A percentile compares a stretch with the other conserved stretches of the same genome.
phyloP scores from a whole-genome alignment of 1,284 basidiomycete genomes.

The Thelephora terrestris region DNA sequence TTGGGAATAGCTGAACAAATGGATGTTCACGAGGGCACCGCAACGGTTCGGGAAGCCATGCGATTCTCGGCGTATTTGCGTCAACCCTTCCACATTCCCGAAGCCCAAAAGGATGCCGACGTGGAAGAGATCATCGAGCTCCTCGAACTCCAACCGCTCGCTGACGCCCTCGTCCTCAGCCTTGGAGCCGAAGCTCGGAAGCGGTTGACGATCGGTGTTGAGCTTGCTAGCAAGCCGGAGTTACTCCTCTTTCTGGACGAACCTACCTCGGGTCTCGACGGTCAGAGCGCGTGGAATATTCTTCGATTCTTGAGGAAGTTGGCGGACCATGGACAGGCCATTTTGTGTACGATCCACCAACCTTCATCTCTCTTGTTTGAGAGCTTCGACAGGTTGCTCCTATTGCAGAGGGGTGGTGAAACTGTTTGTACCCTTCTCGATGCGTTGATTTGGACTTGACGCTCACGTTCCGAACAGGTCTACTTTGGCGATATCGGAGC shows the following conservation, averaged over 20 bases:
- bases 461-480: slow-evolving; percentile 22
- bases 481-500: slow-evolving; percentile 76
- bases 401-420: slow-evolving; percentile 58
- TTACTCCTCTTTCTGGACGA: slow-evolving; percentile 70
- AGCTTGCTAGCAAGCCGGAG: slow-evolving; percentile 77
- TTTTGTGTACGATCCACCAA: slow-evolving; percentile 71
- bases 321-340: slow-evolving; percentile 79
- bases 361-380: slow-evolving; percentile 58
- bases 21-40: slow-evolving; percentile 82
- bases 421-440: slow-evolving; percentile 17
- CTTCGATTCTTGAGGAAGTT: slow-evolving; percentile 79
- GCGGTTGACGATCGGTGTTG: slow-evolving; percentile 82
- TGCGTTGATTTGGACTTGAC: slow-evolving; percentile 6
- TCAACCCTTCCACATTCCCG: slow-evolving; percentile 66
- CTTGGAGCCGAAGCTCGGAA: slow-evolving; percentile 76
- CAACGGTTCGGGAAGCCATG: slow-evolving; percentile 84
- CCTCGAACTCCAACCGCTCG: slow-evolving; percentile 54
- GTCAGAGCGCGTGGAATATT: slow-evolving; percentile 78
- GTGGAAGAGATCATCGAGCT: slow-evolving; percentile 69
- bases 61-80: slow-evolving; percentile 84
- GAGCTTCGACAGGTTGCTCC: slow-evolving; percentile 66
- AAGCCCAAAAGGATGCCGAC: slow-evolving; percentile 75
- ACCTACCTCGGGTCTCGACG: slow-evolving; percentile 48
- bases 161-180: slow-evolving; percentile 53
- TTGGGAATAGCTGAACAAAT: slow-evolving; percentile 66